Evolutionary conservation across 352 stramenopile species (phyloP).

Genomic region (Globisporangium mamillatum): DNA sequence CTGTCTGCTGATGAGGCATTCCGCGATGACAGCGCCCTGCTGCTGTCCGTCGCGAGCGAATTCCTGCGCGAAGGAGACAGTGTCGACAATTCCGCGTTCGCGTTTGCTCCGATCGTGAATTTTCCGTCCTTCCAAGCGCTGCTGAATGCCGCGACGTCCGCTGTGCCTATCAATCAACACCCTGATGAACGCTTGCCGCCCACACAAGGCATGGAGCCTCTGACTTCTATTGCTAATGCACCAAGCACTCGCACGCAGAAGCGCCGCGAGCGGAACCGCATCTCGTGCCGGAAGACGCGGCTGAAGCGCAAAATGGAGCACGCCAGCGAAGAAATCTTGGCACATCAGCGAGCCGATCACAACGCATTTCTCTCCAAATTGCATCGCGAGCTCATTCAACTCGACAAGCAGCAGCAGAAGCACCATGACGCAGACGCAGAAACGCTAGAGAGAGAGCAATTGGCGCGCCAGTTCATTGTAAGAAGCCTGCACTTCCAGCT

Average conservation of each 20-base stretch:
- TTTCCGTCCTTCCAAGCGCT: constrained; percentile 12
- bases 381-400: constrained; percentile 14
- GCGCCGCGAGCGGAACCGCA: constrained; percentile 39
- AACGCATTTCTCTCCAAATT: constrained; percentile 34
- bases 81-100: not conserved
- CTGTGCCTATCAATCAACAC: not conserved
- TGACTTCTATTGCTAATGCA: not conserved
- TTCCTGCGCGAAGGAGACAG: constrained; percentile 1
- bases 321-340: constrained; percentile 21
- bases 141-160: constrained; percentile 3
- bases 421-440: not conserved
- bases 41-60: constrained; percentile 7
- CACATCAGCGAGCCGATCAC: constrained; percentile 28
- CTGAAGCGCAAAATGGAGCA: constrained; percentile 46
- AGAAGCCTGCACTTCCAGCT: constrained; percentile 39
- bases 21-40: constrained; percentile 5
- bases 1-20: not conserved
- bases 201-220: not conserved
- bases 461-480: constrained; percentile 27
- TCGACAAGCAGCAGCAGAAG: not conserved
- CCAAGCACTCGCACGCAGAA: constrained; percentile 8
- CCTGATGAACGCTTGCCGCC: not conserved
- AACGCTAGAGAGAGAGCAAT: not conserved
- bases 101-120: not conserved
- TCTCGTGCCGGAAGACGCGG: constrained; percentile 46